phyloP scores from a whole-genome alignment of 805 yeast species.

The Metschnikowia amazonensis region DNA sequence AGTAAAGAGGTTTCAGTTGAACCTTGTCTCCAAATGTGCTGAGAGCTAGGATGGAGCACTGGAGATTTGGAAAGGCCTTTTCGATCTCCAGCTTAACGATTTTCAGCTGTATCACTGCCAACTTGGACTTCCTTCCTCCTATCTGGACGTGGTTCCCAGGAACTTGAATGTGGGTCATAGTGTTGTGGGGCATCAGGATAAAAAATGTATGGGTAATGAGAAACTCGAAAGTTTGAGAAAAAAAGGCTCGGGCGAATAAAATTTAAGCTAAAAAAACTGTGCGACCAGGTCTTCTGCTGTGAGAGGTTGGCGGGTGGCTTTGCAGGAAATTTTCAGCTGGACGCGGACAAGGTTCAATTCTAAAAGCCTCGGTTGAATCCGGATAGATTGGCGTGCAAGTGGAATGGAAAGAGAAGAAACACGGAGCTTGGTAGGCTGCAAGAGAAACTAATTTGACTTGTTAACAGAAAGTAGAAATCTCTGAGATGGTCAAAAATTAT shows the following conservation, averaged over 20 bases:
- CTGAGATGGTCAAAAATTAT: background rate
- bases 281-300: constrained; percentile 1
- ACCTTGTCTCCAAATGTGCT: constrained; percentile 89
- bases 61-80: constrained; percentile 55
- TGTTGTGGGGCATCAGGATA: constrained; percentile 19
- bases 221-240: constrained; percentile 7
- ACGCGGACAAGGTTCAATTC: background rate
- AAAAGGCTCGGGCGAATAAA: constrained; percentile 4
- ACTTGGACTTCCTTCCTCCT: constrained; percentile 85
- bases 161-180: constrained; percentile 22
- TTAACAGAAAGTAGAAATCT: background rate
- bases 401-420: background rate
- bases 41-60: constrained; percentile 75
- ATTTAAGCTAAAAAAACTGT: constrained; percentile 2
- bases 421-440: background rate
- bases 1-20: constrained; percentile 78
- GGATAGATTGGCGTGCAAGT: background rate
- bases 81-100: constrained; percentile 62
- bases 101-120: constrained; percentile 86
- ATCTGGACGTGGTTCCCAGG: constrained; percentile 43
- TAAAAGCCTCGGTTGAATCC: background rate
- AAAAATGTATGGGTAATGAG: constrained; percentile 1
- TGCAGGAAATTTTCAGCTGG: constrained; percentile 3
- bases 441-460: background rate
- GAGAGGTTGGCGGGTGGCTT: constrained; percentile 1